Evolutionary conservation across 2,329 filamentous ascomycete species (phyloP), one percentile per base, ranked within the genome.

Genomic region (Neospermospora avenae): DNA sequence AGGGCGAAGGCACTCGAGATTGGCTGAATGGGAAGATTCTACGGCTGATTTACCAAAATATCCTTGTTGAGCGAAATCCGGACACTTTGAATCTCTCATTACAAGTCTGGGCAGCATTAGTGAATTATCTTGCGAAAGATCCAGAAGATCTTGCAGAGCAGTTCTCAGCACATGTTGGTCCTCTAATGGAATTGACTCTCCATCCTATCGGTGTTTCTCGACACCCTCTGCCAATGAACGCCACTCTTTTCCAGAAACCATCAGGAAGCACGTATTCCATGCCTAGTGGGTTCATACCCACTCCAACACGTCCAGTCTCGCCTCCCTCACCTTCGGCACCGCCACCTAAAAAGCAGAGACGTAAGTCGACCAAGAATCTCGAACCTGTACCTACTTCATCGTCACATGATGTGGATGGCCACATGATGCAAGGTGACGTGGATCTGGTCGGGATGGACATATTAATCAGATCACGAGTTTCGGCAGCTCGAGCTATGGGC

Each of bases 401-500:
- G n/a, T 84, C 89, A 1, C 95, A 99, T 74, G 96, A 99, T 73
- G 91, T 99, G 18, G 95, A 99, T 73, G 95, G 93, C 10, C 93
- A 96, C 67, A 97, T 99, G 88, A 92, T 99, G 79, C 90, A 93
- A 72, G 95, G 96, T 55, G 96, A 99, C 70, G 88, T 98, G 49
- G 96, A 99, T 71, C 81, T 99, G 44, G 93, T 99, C 25, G 93
- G 95, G 34, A 84, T 89, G 69, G 95, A 99, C 62, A 87, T 87
- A 6, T 84, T 99, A 74, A 85, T 98, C 53, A 86, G 93, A 63
- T 96, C 93, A 7, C 90, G 93, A 67, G 88, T 96, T n/a, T 89
- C 86, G 61, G 91, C 93, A 13, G 90, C 93, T 20, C 86, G 84
- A 70, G 95, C 95, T 2, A 86, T 99, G 74, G 95, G 93, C 35